Base-by-base conservation (phyloP, 2,329 filamentous ascomycete genomes). In the Alternaria infectoria region DNA sequence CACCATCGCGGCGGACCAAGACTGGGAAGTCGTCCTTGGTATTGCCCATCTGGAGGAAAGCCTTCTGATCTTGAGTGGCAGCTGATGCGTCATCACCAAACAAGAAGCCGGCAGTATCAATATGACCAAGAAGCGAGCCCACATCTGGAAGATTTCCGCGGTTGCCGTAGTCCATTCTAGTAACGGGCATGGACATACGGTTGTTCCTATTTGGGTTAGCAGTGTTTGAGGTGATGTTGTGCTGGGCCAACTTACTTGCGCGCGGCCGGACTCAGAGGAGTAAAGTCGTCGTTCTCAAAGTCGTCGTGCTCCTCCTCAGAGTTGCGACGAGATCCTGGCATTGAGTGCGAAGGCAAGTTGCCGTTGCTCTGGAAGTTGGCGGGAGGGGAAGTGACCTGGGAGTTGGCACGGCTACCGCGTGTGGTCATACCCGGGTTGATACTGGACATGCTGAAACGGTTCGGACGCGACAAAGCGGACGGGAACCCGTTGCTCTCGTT, bases 181-280 rank as follows among this genome's bases (percentile, higher is more conserved):
- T 93, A 55, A 95, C 91, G 30, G 95, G 95, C 91, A 97, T 94
- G 5, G 95, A 97, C 81, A 97, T 97, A 68, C 95, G 91, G 79
- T 97, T 96, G 64, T 90, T 86, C 70, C 93, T 96, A 72, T 54
- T 55, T 56, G 30, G 61, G 61, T 58, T 59, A 66, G 61, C 71
- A 66, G 63, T 54, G 46, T 12, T 36, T 52, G 36, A 54, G 12
- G 43, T 30, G 5, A 13, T 63, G 51, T 59, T 61, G 26, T 59
- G 54, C 45, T 32, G 46, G 43, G 13, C 59, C 23, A 32, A 75
- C 79, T 79, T 78, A 80, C 79, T 70, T 77, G 67, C 77, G 75
- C 15, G 70, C 72, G 19, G 74, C 74, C 25, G 76, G 72, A 61
- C 76, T 80, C 52, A 77, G 67, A 5, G 74, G 72, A 47, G 71